A percentile compares a stretch with the other conserved stretches of the same genome.
Evolutionary conservation across 2,329 filamentous ascomycete genomes (phyloP).

Genomic region (Aspergillus sp.): DNA sequence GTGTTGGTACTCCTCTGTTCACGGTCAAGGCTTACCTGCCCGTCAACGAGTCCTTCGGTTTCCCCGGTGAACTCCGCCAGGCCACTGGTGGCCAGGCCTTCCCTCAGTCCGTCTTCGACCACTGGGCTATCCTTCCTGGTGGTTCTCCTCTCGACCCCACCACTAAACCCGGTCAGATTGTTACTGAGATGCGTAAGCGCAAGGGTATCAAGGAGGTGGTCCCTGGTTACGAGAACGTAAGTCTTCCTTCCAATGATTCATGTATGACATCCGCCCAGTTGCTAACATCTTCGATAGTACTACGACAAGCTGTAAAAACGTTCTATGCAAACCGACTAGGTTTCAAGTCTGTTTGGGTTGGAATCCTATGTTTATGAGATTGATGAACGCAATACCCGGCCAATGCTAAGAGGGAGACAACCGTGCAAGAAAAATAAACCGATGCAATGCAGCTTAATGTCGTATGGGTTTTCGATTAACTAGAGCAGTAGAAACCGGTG

Average conservation of each 20-base stretch:
- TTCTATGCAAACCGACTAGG: conserved; percentile 43
- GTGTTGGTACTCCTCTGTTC: conserved; percentile 97
- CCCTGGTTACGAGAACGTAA: conserved; percentile 92
- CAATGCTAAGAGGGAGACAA: conserved; percentile 20
- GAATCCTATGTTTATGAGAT: conserved; percentile 43
- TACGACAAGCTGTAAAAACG: conserved; percentile 93
- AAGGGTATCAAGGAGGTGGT: conserved; percentile 99
- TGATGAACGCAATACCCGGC: conserved; percentile 44
- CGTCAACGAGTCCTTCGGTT: conserved; percentile 97
- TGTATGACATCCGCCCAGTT: not conserved
- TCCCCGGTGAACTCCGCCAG: conserved; percentile 94
- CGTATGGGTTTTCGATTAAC: conserved; percentile 30
- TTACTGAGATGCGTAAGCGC: conserved; percentile 91
- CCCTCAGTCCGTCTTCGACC: conserved; percentile 98
- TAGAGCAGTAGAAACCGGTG: conserved; percentile 33
- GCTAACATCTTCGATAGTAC: conserved; percentile 62
- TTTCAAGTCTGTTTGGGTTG: conserved; percentile 37
- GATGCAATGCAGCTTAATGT: conserved; percentile 29
- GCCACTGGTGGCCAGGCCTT: conserved; percentile 96
- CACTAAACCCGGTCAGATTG: conserved; percentile 78
- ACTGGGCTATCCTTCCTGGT: conserved; percentile 96
- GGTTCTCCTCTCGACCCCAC: conserved; percentile 83
- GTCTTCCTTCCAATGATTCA: conserved; percentile 41
- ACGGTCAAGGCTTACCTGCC: conserved; percentile 97
- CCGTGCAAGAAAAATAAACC: conserved; percentile 28